Evolutionary conservation across 495 filamentous ascomycete genomes (phyloP).

Genomic region (Neurospora sp.): DNA sequence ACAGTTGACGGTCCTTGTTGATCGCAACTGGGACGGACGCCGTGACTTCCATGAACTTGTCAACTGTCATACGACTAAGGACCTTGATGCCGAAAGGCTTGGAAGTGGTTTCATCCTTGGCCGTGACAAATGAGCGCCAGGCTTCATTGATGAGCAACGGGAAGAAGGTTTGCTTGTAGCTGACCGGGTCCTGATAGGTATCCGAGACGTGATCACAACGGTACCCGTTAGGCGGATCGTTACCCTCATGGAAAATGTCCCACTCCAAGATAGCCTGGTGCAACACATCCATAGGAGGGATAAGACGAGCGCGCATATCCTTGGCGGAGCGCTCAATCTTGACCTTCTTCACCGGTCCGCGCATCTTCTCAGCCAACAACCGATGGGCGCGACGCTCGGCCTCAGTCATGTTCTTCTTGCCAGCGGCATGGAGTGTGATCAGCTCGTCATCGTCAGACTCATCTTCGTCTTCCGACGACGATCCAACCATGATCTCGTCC

Average conservation of each 20-base stretch:
- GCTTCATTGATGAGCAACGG: constrained; percentile 87
- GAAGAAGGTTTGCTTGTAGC: constrained; percentile 84
- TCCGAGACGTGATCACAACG: constrained; percentile 67
- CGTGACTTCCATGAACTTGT: constrained; percentile 86
- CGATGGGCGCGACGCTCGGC: constrained; percentile 42
- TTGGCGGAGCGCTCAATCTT: constrained; percentile 68
- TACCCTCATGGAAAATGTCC: constrained; percentile 84
- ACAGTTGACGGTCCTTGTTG: constrained; percentile 58
- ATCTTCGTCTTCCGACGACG: constrained; percentile 65
- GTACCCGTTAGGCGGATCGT: constrained; percentile 66
- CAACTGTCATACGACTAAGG: constrained; percentile 75
- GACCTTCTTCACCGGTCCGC: constrained; percentile 69
- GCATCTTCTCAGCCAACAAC: constrained; percentile 31
- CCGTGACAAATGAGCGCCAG: constrained; percentile 87
- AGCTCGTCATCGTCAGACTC: constrained; percentile 44
- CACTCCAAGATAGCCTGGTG: constrained; percentile 81
- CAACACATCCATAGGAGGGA: constrained; percentile 76
- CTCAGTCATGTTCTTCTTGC: constrained; percentile 33
- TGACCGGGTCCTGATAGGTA: constrained; percentile 58
- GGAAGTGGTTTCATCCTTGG: constrained; percentile 73
- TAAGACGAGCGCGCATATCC: constrained; percentile 86
- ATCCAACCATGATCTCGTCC: constrained; percentile 84
- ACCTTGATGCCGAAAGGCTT: constrained; percentile 77
- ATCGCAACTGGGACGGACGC: constrained; percentile 60
- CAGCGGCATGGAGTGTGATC: constrained; percentile 35